Percentiles rank a stretch among this genome's conserved stretches.
phyloP scores from a whole-genome alignment of 371 early-diverging fungal genomes.

The Conidiobolus incongruus region DNA sequence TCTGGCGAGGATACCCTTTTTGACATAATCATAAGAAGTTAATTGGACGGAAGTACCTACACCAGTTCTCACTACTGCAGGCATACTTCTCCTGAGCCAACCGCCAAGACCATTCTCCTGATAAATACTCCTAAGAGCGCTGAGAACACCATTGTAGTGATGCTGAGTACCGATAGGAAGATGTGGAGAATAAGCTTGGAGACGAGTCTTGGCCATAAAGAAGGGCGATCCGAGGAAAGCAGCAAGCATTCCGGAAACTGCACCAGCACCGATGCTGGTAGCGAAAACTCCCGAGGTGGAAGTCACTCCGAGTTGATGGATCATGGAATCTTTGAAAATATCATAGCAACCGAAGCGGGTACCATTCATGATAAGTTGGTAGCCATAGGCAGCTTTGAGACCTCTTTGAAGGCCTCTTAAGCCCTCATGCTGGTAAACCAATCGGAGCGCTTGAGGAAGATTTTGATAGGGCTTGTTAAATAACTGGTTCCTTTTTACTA shows the following conservation, averaged over 20 bases:
- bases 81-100: conserved; percentile 68
- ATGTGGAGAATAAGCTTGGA: conserved; percentile 67
- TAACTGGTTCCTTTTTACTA: conserved; percentile 14
- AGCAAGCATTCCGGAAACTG: conserved; percentile 37
- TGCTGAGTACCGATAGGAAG: conserved; percentile 86
- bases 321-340: conserved; percentile 24
- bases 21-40: conserved; percentile 68
- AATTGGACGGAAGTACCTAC: conserved; percentile 83
- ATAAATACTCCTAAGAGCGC: conserved; percentile 42
- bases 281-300: conserved; percentile 6
- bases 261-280: too few relatives aligned
- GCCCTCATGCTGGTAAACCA: conserved; percentile 61
- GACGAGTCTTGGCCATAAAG: conserved; percentile 79
- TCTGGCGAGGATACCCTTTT: conserved; percentile 30
- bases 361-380: conserved; percentile 75
- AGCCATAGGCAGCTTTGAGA: conserved; percentile 71
- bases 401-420: conserved; percentile 76
- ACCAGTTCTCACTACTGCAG: conserved; percentile 76
- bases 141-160: conserved; percentile 39
- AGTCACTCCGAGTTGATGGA: conserved; percentile 2
- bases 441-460: conserved; percentile 47
- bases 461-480: conserved; percentile 29
- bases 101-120: conserved; percentile 52
- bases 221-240: conserved; percentile 72
- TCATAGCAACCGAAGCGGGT: conserved; percentile 82